Evolutionary conservation across 176 grass and related monocot species (phyloP), one percentile per base, ranked within the genome.

Genomic region (Hordeum vulgare): DNA sequence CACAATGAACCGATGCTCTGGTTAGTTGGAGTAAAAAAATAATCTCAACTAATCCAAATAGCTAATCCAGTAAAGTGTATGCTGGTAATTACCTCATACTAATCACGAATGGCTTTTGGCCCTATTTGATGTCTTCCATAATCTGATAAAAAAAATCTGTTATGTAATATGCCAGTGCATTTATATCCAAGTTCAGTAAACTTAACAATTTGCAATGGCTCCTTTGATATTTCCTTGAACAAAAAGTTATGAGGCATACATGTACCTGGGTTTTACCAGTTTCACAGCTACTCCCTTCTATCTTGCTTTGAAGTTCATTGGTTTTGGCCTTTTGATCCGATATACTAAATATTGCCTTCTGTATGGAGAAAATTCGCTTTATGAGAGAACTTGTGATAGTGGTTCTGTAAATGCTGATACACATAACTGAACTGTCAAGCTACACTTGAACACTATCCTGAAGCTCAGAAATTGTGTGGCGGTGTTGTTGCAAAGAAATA

Each of bases 261-360:
- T 98, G 1, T 98, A 98, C 84, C 82, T 98, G 6, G 95, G 95
- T 61, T 98, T 98, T 85, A 90, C 92, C 68, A 31, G 29, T 31
- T 31, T 31, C 29, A 31, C 29, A 31, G 29, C 29, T 31, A 31
- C 29, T 31, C 29, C 29, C 29, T 31, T 31, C 29, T 31, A 31
- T 31, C 29, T 3, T 31, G 3, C 29, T 31, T 1, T 3, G 29
- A 31, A 39, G 8, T 39, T 39, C 8, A 41, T 42, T 42, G 40
- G 10, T 42, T 42, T 10, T 42, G 10, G 3, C 40, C 2, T 11
- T 42, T 42, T 42, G 10, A 42, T 42, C 40, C 3, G 2, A 11
- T 42, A 3, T 42, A 42, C 11, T 42, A 42, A 42, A 42, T 42
- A 42, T 2, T 41, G 9, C 9, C 39, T 11, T 41, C 39, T 41